Conservation (phyloP, 2,329 filamentous ascomycete genomes). For the Epichloe elymi region DNA sequence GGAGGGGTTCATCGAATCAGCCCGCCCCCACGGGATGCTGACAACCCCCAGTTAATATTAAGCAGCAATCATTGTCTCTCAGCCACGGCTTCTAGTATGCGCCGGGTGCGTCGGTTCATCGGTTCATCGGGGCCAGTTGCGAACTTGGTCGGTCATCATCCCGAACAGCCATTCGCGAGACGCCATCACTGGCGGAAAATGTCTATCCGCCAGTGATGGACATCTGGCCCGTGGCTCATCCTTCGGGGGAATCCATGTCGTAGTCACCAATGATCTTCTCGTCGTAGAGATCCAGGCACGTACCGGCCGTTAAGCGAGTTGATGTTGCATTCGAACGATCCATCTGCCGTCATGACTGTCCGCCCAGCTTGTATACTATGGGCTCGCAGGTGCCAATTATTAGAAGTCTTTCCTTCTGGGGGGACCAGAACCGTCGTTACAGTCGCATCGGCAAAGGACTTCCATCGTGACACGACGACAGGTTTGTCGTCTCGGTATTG, state of each 20-base stretch:
- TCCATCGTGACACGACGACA: neutral
- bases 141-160: neutral
- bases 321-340: slow-evolving; percentile 50
- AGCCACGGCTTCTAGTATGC: too few relatives aligned
- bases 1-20: too few relatives aligned
- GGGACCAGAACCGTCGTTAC: slow-evolving; percentile 50
- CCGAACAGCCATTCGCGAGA: neutral
- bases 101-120: too few relatives aligned
- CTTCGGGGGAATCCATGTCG: slow-evolving; percentile 41
- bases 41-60: too few relatives aligned
- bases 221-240: slow-evolving; percentile 32
- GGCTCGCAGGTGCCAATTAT: slow-evolving; percentile 58
- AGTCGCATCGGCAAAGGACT: neutral
- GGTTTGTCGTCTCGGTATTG: slow-evolving; percentile 28
- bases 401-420: slow-evolving; percentile 41
- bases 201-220: slow-evolving; percentile 18
- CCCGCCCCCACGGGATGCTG: too few relatives aligned
- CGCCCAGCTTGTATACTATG: slow-evolving; percentile 49
- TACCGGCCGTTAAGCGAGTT: slow-evolving; percentile 33
- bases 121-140: too few relatives aligned
- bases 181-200: neutral
- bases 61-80: too few relatives aligned
- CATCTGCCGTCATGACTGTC: slow-evolving; percentile 58
- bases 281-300: slow-evolving; percentile 33
- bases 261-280: slow-evolving; percentile 45